Conservation (phyloP, 176 grass and related monocot species). For the Otatea glauca region DNA sequence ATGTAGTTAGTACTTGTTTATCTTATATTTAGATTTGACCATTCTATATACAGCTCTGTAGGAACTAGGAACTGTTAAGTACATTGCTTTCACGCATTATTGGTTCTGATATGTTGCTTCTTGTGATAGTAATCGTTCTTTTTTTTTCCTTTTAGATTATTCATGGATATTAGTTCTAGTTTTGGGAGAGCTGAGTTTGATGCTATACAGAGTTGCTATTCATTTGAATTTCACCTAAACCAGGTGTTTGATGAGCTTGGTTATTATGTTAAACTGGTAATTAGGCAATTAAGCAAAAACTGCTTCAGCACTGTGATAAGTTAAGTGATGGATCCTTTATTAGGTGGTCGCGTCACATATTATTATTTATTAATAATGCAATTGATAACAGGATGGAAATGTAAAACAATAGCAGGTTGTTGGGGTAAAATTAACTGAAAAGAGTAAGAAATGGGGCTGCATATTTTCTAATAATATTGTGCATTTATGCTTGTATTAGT, state of each 20-base stretch:
- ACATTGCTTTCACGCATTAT: neutral
- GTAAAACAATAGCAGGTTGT: neutral
- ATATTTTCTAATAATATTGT: conserved; percentile 20
- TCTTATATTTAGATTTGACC: conserved; percentile 23
- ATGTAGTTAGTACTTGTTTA: conserved; percentile 27
- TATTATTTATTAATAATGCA: conserved; percentile 32
- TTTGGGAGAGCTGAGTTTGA: conserved; percentile 8
- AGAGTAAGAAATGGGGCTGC: neutral
- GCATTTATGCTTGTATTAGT: conserved; percentile 24
- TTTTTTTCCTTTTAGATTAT: neutral
- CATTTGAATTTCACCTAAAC: neutral
- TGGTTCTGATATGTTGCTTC: conserved; percentile 5
- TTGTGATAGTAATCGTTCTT: neutral
- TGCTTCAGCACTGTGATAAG: neutral
- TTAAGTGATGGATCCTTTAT: conserved; percentile 4
- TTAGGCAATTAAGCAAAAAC: conserved; percentile 5
- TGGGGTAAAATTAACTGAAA: conserved; percentile 19
- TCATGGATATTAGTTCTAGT: neutral
- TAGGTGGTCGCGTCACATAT: neutral
- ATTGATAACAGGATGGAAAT: conserved; percentile 16
- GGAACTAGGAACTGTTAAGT: neutral
- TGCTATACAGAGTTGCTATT: neutral
- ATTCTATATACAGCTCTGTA: conserved; percentile 9
- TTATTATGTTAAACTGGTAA: conserved; percentile 5
- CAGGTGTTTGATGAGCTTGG: conserved; percentile 10